Evolutionary conservation across 352 stramenopile species (phyloP), one percentile per base, ranked within the genome.

Genomic region (Pythium plurisporium): DNA sequence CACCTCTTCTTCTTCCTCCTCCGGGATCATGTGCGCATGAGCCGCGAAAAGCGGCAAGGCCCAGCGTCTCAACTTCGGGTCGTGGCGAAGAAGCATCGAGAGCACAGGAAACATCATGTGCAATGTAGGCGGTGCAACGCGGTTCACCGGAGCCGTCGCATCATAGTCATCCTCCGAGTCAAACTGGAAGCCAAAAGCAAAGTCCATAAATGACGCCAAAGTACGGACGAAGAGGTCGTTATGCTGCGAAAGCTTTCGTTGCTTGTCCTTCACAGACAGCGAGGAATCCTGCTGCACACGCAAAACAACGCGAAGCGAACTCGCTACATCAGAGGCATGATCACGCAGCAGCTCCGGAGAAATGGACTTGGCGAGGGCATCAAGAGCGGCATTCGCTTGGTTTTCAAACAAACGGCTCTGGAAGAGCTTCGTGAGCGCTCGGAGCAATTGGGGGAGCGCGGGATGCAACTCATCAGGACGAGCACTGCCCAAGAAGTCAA

Each of bases 1-100:
- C n/a, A 94, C 74, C 62, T 95, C 86, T 57, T 94, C 83, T 29
- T 95, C 86, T 19, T 95, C 86, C 34, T 95, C 86, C 25, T 92
- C 79, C 10, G 80, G 79, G 44, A 95, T 95, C 79, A 93, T 94
- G n/a, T 69, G 78, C 15, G 75, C 82, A 31, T 95, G 84, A 10
- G 77, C 79, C 5, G 83, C 81, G 61, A 94, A 86, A 10, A 95
- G 69, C 51, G 82, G 79, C 52, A 94, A 50, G 14, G 68, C 64
- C 81, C 82, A 94, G 22, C 81, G 76, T 4, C 84, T 76, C 42
- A 91, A 59, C 4, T 74, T 62, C 22, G 73, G 76, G 7, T 72
- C 69, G 37, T 76, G 66, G 23, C 68, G 65, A 26, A 94, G 63
- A 43, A 93, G 45, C 19, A 62, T 64, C 22, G 69, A 70, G n/a